Conservation (phyloP, 2,329 filamentous ascomycete species). For the Sporothrix sp. region DNA sequence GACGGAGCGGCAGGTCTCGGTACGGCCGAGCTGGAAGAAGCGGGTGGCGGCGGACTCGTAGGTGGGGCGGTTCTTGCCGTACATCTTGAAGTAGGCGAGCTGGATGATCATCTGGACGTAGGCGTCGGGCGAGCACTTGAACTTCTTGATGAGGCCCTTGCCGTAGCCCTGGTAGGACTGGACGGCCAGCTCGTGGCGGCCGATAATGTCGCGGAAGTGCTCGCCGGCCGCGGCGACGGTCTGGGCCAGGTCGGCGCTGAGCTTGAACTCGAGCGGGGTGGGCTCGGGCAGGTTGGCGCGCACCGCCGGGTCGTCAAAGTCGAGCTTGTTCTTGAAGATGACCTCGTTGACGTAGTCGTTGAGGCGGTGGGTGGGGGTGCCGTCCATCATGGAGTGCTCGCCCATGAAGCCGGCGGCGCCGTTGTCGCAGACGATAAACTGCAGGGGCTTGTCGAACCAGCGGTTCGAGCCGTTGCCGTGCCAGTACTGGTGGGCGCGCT, state of each 20-base stretch:
- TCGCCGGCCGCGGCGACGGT: slow-evolving; percentile 70
- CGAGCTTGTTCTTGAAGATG: slow-evolving; percentile 90
- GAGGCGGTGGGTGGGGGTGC: slow-evolving; percentile 90
- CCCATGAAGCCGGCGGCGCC: slow-evolving; percentile 96
- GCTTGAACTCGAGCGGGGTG: slow-evolving; percentile 63
- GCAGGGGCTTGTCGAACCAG: slow-evolving; percentile 96
- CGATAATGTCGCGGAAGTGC: slow-evolving; percentile 75
- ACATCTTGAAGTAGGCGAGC: slow-evolving; percentile 97
- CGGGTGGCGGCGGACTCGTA: slow-evolving; percentile 95
- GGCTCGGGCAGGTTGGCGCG: slow-evolving; percentile 82
- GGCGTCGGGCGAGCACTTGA: slow-evolving; percentile 94
- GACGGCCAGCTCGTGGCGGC: slow-evolving; percentile 80
- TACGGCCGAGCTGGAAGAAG: slow-evolving; percentile 91
- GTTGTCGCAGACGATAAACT: slow-evolving; percentile 98
- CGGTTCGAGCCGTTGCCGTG: slow-evolving; percentile 92
- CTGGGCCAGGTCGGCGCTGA: slow-evolving; percentile 61
- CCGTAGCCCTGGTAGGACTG: slow-evolving; percentile 97
- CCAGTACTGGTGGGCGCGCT: slow-evolving; percentile 95
- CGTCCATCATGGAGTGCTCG: slow-evolving; percentile 99
- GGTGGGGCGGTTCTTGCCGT: slow-evolving; percentile 91
- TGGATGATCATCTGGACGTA: slow-evolving; percentile 99
- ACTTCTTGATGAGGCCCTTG: slow-evolving; percentile 98
- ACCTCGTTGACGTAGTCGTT: slow-evolving; percentile 90
- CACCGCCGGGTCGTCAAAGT: slow-evolving; percentile 67
- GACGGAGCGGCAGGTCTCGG: slow-evolving; percentile 88